Conservation (phyloP, 2,329 filamentous ascomycete genomes). For the Kalaharituber pfeilii region DNA sequence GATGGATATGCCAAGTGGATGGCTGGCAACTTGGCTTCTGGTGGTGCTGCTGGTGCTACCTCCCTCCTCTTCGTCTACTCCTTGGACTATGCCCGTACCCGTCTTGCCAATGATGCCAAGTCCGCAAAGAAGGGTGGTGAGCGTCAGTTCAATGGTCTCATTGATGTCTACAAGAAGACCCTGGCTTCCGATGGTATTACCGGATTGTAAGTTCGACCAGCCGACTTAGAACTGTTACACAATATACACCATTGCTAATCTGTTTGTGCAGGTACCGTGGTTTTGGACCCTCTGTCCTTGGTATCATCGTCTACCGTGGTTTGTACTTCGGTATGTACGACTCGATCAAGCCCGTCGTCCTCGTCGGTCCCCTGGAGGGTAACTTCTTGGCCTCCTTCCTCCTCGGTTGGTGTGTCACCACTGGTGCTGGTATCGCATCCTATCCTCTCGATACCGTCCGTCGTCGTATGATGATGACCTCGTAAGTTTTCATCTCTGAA, state of each 20-base stretch:
- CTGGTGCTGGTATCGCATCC: slow-evolving; percentile 99
- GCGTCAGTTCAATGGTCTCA: slow-evolving; percentile 98
- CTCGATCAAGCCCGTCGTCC: slow-evolving; percentile 97
- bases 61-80: slow-evolving; percentile 99
- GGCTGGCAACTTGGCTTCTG: slow-evolving; percentile 97
- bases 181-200: slow-evolving; percentile 95
- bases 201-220: slow-evolving; percentile 55
- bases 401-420: slow-evolving; percentile 98
- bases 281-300: slow-evolving; percentile 98
- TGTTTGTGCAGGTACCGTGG: slow-evolving; percentile 57
- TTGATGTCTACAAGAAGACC: slow-evolving; percentile 99
- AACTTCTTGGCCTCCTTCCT: slow-evolving; percentile 99
- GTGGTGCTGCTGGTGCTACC: slow-evolving; percentile 99
- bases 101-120: slow-evolving; percentile 99
- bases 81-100: slow-evolving; percentile 99
- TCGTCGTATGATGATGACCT: slow-evolving; percentile 99
- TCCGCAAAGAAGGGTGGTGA: slow-evolving; percentile 90
- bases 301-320: slow-evolving; percentile 99
- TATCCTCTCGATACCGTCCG: slow-evolving; percentile 99
- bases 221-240: too few relatives aligned
- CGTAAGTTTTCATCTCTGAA: slow-evolving; percentile 30
- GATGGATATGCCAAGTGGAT: slow-evolving; percentile 99
- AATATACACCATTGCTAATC: background rate
- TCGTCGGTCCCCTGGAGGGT: slow-evolving; percentile 77
- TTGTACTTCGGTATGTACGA: slow-evolving; percentile 99